These are phyloP conservation scores for Verticillium nubilum DNA, from an alignment of 2,329 filamentous ascomycete genomes.

Conservation along the genomic window DNA sequence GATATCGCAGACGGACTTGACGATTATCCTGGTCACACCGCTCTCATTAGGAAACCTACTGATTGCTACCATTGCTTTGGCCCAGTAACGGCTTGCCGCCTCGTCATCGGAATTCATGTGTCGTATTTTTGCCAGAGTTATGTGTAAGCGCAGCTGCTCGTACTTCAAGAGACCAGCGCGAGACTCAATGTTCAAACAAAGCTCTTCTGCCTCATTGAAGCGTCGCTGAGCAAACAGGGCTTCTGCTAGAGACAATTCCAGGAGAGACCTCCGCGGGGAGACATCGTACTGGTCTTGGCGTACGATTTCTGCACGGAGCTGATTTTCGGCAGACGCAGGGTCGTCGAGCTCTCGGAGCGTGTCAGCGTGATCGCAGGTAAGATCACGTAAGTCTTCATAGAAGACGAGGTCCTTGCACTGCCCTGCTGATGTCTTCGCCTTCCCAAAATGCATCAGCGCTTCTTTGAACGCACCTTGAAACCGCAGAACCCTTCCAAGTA, in stretches of 20 bases:
- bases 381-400: background rate
- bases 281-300: background rate
- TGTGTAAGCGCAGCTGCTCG: too few relatives aligned
- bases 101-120: too few relatives aligned
- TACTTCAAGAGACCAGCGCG: too few relatives aligned
- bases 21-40: too few relatives aligned
- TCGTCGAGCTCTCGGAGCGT: background rate
- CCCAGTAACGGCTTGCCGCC: too few relatives aligned
- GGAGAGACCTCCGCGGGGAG: background rate
- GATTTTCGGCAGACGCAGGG: background rate
- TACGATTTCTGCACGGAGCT: background rate
- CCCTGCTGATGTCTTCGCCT: background rate
- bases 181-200: too few relatives aligned
- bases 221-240: background rate
- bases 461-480: background rate
- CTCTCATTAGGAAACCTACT: too few relatives aligned
- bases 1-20: too few relatives aligned
- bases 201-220: too few relatives aligned
- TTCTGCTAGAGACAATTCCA: background rate
- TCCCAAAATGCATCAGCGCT: background rate
- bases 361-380: background rate
- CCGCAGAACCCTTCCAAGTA: background rate
- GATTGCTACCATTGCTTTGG: too few relatives aligned
- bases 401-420: background rate
- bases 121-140: too few relatives aligned